Percentiles rank a stretch among this genome's conserved stretches.
Conservation (phyloP, 805 yeast genomes). For the Spathaspora arborariae region DNA sequence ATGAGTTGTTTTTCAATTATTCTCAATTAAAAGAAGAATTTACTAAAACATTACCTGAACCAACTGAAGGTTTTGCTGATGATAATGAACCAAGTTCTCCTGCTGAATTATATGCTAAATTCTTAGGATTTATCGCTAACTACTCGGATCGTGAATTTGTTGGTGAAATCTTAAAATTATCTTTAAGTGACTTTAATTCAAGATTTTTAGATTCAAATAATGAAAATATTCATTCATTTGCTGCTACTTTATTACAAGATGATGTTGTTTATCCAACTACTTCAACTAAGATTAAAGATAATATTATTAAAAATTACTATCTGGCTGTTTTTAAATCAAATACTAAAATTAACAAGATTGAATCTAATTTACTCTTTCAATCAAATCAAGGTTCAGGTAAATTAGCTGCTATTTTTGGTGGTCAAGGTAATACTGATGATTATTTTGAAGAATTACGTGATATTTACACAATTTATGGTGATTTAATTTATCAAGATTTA, state of each 20-base stretch:
- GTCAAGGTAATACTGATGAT: slow-evolving; percentile 98
- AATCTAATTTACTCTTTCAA: slow-evolving; percentile 57
- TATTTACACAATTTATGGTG: slow-evolving; percentile 70
- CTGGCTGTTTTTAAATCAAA: slow-evolving; percentile 29
- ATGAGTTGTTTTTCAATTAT: slow-evolving; percentile 71
- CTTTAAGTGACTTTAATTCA: slow-evolving; percentile 80
- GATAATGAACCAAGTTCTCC: slow-evolving; percentile 87
- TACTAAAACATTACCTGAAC: slow-evolving; percentile 67
- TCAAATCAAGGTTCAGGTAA: slow-evolving; percentile 42
- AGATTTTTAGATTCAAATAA: slow-evolving; percentile 48
- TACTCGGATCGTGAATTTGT: slow-evolving; percentile 39
- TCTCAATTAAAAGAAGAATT: slow-evolving; percentile 89
- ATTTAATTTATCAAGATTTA: slow-evolving; percentile 69
- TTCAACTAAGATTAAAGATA: slow-evolving; percentile 59
- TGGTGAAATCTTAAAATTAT: slow-evolving; percentile 63
- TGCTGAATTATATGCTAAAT: slow-evolving; percentile 78
- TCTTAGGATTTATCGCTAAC: slow-evolving; percentile 67
- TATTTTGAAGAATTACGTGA: slow-evolving; percentile 95
- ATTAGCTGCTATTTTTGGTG: slow-evolving; percentile 89
- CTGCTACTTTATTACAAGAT: slow-evolving; percentile 58
- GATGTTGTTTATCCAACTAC: slow-evolving; percentile 58
- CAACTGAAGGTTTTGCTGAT: slow-evolving; percentile 79
- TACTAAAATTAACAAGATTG: slow-evolving; percentile 18
- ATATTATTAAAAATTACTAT: slow-evolving; percentile 75
- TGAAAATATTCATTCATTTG: slow-evolving; percentile 84